Percentiles rank a stretch among this genome's conserved stretches.
Conservation (phyloP, 2,329 filamentous ascomycete genomes). For the Colletotrichum falcatum region DNA sequence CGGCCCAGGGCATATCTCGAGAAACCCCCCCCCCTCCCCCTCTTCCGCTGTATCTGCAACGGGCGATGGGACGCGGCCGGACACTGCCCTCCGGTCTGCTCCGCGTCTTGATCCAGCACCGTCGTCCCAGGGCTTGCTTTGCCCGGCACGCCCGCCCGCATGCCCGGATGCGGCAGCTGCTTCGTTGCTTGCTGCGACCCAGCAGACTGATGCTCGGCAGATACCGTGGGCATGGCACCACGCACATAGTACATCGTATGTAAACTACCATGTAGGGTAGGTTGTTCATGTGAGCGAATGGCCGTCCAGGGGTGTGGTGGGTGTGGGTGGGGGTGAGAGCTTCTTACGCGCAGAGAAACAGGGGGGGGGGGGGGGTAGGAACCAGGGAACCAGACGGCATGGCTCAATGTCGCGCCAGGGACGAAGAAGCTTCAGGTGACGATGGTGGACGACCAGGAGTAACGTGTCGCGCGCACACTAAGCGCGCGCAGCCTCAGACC, state of each 20-base stretch:
- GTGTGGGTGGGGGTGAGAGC: too few relatives aligned
- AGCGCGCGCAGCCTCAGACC: neutral
- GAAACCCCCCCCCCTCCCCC: too few relatives aligned
- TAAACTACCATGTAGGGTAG: too few relatives aligned
- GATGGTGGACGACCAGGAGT: neutral
- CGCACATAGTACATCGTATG: too few relatives aligned
- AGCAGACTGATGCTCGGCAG: neutral
- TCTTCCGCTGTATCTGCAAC: neutral
- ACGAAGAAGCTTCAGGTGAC: neutral
- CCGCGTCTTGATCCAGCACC: conserved; percentile 22
- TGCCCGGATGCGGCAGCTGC: conserved; percentile 17
- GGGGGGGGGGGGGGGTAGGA: neutral
- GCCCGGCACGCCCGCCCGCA: conserved; percentile 17
- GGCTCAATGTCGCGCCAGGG: neutral
- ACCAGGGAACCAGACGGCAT: conserved; percentile 5
- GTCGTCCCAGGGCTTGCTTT: conserved; percentile 1
- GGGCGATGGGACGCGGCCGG: conserved; percentile 5
- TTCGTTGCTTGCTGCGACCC: neutral
- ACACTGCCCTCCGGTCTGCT: neutral
- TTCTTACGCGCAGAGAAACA: conserved; percentile 6
- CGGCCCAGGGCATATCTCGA: conserved; percentile 7
- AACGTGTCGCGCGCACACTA: too few relatives aligned
- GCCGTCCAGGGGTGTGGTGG: conserved; percentile 4
- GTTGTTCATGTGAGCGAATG: conserved; percentile 26
- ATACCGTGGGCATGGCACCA: conserved; percentile 6